Evolutionary conservation across 1,139 yeast genomes (phyloP).

Genomic region (Debaryomyces udenii): DNA sequence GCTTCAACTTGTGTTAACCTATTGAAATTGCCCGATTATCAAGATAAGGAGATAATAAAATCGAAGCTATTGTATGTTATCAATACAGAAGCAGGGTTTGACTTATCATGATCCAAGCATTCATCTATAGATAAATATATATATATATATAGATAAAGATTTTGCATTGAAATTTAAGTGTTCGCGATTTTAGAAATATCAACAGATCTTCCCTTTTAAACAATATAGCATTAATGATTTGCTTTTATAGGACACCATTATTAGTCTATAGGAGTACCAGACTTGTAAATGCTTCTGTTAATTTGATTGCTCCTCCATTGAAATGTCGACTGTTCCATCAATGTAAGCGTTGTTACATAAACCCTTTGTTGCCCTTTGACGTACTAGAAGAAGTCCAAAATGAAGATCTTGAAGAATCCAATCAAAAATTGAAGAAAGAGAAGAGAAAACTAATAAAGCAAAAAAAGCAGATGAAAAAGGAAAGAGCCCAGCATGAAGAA

Average conservation of each 20-base stretch:
- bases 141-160: no score
- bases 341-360: conserved; percentile 15
- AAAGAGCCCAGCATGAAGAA: conserved; percentile 15
- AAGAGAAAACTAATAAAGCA: conserved; percentile 28
- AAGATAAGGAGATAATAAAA: conserved; percentile 56
- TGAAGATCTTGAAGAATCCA: conserved; percentile 34
- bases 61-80: conserved; percentile 76
- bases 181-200: no score
- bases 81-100: conserved; percentile 83
- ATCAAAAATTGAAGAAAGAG: conserved; percentile 28
- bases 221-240: no score
- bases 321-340: conserved; percentile 7
- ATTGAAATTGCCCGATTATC: conserved; percentile 81
- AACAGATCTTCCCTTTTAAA: no score
- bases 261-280: no score
- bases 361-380: conserved; percentile 37
- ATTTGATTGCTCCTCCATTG: no score
- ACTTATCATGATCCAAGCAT: conserved; percentile 53
- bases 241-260: no score
- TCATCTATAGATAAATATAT: no score
- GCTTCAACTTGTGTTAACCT: conserved; percentile 93
- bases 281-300: no score
- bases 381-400: conserved; percentile 33
- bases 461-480: conserved; percentile 18
- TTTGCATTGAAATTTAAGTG: no score